A percentile compares a stretch with the other conserved stretches of the same genome.
Evolutionary conservation across 2,329 filamentous ascomycete species (phyloP).

Genomic region (Davidsoniella australis): DNA sequence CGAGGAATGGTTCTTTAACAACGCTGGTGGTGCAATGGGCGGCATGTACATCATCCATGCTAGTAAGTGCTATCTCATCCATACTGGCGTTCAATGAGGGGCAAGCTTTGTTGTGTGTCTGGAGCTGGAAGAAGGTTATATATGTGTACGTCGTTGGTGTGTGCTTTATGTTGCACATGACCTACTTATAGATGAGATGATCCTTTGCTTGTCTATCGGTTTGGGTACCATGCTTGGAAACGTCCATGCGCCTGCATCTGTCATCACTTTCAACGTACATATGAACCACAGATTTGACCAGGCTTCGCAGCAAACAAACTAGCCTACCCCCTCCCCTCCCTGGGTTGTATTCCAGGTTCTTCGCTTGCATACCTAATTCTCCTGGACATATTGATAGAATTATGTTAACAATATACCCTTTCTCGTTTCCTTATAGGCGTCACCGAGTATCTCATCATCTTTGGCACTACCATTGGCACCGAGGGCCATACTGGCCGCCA

Average conservation of each 20-base stretch:
- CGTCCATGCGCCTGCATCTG: too few species aligned
- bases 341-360: not conserved
- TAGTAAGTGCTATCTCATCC: slow-evolving; percentile 32
- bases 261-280: too few species aligned
- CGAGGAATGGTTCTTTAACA: slow-evolving; percentile 84
- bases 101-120: too few species aligned
- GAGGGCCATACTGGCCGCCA: slow-evolving; percentile 80
- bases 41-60: slow-evolving; percentile 83
- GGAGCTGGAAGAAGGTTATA: too few species aligned
- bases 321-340: not conserved
- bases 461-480: slow-evolving; percentile 67
- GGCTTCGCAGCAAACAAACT: not conserved
- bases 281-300: too few species aligned
- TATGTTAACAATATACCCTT: slow-evolving; percentile 5
- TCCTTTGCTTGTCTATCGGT: too few species aligned
- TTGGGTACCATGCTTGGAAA: too few species aligned
- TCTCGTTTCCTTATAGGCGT: slow-evolving; percentile 30
- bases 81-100: too few species aligned
- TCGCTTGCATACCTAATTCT: not conserved
- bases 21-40: slow-evolving; percentile 81
- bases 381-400: not conserved
- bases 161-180: too few species aligned
- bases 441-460: slow-evolving; percentile 82
- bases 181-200: too few species aligned
- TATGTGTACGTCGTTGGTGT: too few species aligned